Evolutionary conservation across 2,329 filamentous ascomycete genomes (phyloP).

Genomic region (Calonectria ilicicola): DNA sequence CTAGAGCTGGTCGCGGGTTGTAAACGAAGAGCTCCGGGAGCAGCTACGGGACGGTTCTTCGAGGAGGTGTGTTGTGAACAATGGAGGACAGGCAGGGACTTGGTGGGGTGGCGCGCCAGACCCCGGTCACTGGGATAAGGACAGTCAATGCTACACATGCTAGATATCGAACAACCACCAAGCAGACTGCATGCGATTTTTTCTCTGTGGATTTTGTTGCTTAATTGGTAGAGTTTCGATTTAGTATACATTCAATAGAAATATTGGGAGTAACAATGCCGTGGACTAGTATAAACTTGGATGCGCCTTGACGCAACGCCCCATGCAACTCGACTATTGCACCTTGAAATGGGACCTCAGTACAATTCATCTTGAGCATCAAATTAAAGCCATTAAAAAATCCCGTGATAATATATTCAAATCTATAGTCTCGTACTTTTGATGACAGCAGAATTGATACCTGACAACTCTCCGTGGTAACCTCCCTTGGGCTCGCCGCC

Average conservation of each 20-base stretch:
- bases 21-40: neutral
- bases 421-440: constrained; percentile 90
- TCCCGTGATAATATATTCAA: constrained; percentile 20
- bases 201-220: too few species aligned
- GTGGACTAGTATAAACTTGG: too few species aligned
- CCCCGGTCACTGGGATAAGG: neutral
- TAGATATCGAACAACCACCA: neutral
- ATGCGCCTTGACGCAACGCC: neutral
- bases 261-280: neutral
- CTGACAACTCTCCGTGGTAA: constrained; percentile 91
- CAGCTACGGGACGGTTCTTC: constrained; percentile 12
- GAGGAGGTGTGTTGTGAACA: constrained; percentile 34
- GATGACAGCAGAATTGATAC: constrained; percentile 93
- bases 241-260: neutral
- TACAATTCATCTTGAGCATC: neutral
- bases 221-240: too few species aligned
- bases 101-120: constrained; percentile 36
- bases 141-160: neutral
- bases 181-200: neutral
- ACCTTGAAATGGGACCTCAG: too few species aligned
- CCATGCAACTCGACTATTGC: neutral
- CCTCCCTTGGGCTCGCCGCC: constrained; percentile 86
- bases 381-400: constrained; percentile 30
- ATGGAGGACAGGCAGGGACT: constrained; percentile 36
- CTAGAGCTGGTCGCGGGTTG: constrained; percentile 10